Evolutionary conservation across 177 flowering plant species (phyloP).

Genomic region (Tripterygium wilfordii): DNA sequence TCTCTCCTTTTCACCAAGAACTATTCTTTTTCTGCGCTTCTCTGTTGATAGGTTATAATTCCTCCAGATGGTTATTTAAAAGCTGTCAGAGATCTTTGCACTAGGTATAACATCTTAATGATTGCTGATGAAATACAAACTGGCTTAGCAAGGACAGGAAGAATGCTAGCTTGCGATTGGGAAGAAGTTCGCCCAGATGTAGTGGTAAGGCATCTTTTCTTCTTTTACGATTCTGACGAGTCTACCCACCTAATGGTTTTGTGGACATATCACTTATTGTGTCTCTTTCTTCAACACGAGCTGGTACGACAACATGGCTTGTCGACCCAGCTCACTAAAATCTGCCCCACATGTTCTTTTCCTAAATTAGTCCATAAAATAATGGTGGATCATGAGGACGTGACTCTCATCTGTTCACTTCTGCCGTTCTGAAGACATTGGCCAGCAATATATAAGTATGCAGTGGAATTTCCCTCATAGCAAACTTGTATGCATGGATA

Average conservation of each 20-base stretch:
- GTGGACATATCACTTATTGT: neutral
- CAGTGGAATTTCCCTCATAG: no score
- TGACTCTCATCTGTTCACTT: no score
- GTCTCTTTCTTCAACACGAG: neutral
- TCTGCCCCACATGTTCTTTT: no score
- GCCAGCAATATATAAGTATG: no score
- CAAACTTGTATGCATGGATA: no score
- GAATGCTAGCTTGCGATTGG: slow-evolving; percentile 95
- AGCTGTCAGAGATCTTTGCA: slow-evolving; percentile 82
- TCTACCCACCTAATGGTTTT: neutral
- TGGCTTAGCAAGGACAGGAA: slow-evolving; percentile 90
- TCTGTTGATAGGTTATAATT: slow-evolving; percentile 63
- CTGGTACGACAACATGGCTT: no score
- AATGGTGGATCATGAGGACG: no score
- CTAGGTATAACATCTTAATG: slow-evolving; percentile 78
- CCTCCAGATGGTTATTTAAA: slow-evolving; percentile 91
- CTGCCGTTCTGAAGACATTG: no score
- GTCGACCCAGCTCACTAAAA: no score
- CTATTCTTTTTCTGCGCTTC: neutral
- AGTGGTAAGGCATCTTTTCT: slow-evolving; percentile 49
- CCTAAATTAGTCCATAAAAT: no score
- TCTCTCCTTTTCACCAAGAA: neutral
- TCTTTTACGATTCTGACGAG: neutral
- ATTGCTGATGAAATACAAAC: slow-evolving; percentile 98
- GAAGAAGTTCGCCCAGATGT: slow-evolving; percentile 91